Conservation (phyloP, 2,329 filamentous ascomycete genomes). For the Talaromyces albobiverticillius region DNA sequence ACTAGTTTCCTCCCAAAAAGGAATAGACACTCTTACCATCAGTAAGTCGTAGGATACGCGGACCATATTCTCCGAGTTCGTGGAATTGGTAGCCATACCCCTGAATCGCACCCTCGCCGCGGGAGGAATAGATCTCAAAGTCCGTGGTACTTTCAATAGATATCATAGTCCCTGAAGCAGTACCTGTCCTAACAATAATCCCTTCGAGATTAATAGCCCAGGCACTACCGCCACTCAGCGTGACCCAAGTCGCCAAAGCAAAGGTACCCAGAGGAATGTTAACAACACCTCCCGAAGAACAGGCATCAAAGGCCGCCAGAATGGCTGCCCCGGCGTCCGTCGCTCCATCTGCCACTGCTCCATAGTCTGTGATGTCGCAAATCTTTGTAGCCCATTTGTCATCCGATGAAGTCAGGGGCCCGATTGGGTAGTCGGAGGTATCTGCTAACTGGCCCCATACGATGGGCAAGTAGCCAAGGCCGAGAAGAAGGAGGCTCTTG, state of each 20-base stretch:
- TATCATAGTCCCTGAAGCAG: slow-evolving; percentile 11
- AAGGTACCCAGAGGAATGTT: slow-evolving; percentile 49
- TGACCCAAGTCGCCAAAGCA: slow-evolving; percentile 48
- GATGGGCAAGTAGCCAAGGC: neutral
- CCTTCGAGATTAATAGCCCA: slow-evolving; percentile 52
- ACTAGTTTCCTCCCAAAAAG: neutral
- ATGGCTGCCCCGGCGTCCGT: slow-evolving; percentile 35
- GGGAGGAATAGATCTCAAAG: slow-evolving; percentile 50
- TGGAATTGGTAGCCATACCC: slow-evolving; percentile 50
- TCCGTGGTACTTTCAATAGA: slow-evolving; percentile 26
- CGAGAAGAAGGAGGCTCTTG: slow-evolving; percentile 5
- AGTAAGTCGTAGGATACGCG: slow-evolving; percentile 47
- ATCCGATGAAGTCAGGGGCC: slow-evolving; percentile 6
- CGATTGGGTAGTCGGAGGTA: slow-evolving; percentile 6
- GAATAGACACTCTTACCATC: slow-evolving; percentile 25
- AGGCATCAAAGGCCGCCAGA: slow-evolving; percentile 23
- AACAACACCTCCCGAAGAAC: slow-evolving; percentile 49
- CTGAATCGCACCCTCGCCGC: slow-evolving; percentile 46
- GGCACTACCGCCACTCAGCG: slow-evolving; percentile 42
- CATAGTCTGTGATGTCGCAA: slow-evolving; percentile 52
- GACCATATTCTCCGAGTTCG: slow-evolving; percentile 37
- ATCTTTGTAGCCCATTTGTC: slow-evolving; percentile 20
- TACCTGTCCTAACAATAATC: slow-evolving; percentile 7
- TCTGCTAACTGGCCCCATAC: slow-evolving; percentile 8
- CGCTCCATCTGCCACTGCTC: slow-evolving; percentile 47